Percentiles rank a stretch among this genome's conserved stretches.
phyloP scores from a whole-genome alignment of 345 rosid species.

The Salix caprea region DNA sequence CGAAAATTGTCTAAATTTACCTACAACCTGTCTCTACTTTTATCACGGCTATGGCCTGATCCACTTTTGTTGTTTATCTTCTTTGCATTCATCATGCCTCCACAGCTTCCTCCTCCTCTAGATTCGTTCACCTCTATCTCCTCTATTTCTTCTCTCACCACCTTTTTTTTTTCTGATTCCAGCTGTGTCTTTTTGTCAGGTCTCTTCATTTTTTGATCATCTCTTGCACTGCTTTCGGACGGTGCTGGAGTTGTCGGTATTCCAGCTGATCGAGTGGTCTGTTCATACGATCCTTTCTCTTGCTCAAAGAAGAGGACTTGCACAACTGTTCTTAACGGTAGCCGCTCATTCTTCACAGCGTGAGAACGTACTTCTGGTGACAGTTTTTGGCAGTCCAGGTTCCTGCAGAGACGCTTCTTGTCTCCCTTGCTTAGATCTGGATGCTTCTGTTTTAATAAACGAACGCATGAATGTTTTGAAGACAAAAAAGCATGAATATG shows the following conservation, averaged over 20 bases:
- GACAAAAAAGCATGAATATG: neutral
- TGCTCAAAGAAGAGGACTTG: conserved; percentile 91
- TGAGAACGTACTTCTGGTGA: conserved; percentile 82
- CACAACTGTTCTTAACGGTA: conserved; percentile 91
- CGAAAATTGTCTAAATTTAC: neutral
- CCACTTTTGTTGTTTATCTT: conserved; percentile 32
- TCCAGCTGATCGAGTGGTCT: conserved; percentile 6
- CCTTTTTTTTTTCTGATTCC: conserved; percentile 26
- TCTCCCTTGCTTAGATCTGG: conserved; percentile 79
- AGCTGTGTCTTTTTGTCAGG: conserved; percentile 10
- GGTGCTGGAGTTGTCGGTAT: conserved; percentile 12
- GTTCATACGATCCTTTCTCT: conserved; percentile 35
- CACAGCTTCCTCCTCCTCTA: conserved; percentile 27
- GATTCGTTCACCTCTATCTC: conserved; percentile 29
- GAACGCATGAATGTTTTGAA: neutral
- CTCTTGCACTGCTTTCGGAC: conserved; percentile 25
- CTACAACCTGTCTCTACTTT: conserved; percentile 34
- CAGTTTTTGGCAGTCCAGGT: conserved; percentile 88
- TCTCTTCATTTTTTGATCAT: conserved; percentile 21
- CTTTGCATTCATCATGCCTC: conserved; percentile 22
- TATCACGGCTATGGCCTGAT: conserved; percentile 33
- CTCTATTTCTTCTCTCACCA: conserved; percentile 27
- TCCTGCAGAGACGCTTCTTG: conserved; percentile 70
- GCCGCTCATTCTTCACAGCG: conserved; percentile 88
- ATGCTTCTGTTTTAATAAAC: conserved; percentile 55